phyloP scores from a whole-genome alignment of 305 asterid genomes.

The Solanum aculeatissimum region DNA sequence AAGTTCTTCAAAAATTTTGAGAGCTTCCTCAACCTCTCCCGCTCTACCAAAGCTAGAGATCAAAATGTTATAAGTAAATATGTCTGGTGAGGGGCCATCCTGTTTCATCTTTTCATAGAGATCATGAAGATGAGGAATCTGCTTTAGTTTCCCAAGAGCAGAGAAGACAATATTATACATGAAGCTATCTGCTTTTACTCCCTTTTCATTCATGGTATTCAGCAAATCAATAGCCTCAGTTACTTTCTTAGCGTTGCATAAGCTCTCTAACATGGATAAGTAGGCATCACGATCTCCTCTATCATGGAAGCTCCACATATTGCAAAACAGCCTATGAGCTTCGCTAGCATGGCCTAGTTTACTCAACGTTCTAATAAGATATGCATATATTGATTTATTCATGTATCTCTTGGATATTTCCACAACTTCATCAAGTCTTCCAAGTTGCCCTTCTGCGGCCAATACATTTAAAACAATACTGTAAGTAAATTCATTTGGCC shows the following conservation, averaged over 20 bases:
- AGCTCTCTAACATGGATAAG: conserved; percentile 71
- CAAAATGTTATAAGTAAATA: conserved; percentile 84
- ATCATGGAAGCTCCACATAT: conserved; percentile 88
- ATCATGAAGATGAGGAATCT: conserved; percentile 51
- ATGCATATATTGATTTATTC: conserved; percentile 78
- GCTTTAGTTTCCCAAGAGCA: conserved; percentile 68
- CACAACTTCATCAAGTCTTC: conserved; percentile 76
- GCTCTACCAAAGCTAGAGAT: conserved; percentile 78
- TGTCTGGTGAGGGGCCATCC: conserved; percentile 71
- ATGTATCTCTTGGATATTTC: conserved; percentile 61
- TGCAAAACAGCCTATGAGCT: conserved; percentile 86
- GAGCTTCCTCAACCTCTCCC: conserved; percentile 75
- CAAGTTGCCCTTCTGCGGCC: conserved; percentile 70
- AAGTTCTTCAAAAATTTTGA: conserved; percentile 72
- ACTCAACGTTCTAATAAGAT: conserved; percentile 60
- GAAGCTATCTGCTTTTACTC: conserved; percentile 53
- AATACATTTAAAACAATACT: conserved; percentile 59
- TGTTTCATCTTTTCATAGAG: conserved; percentile 73
- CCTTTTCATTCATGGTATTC: conserved; percentile 71
- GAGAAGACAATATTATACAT: conserved; percentile 80
- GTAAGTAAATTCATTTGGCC: conserved; percentile 88
- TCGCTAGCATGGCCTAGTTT: conserved; percentile 77
- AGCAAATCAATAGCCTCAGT: conserved; percentile 79
- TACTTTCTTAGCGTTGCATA: conserved; percentile 64
- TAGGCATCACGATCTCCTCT: conserved; percentile 85